Evolutionary conservation across 345 rosid genomes (phyloP).

Genomic region (Corchorus olitorius): DNA sequence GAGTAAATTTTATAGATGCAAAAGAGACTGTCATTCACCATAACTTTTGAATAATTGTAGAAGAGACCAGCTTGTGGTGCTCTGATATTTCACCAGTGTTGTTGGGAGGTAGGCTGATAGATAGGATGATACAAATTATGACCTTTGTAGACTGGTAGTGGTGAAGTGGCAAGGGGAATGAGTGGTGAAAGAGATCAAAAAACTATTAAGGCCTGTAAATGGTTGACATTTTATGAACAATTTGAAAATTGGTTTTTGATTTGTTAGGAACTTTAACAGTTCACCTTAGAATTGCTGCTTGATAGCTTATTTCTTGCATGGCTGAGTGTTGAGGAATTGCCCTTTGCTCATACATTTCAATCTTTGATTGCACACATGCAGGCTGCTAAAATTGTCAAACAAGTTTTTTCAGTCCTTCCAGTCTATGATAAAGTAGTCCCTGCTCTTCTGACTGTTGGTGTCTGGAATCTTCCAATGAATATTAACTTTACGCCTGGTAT

Average conservation of each 20-base stretch:
- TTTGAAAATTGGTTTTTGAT: no score
- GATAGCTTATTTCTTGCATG: not conserved
- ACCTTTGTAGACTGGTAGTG: slow-evolving; percentile 7
- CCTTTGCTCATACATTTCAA: not conserved
- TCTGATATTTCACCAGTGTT: not conserved
- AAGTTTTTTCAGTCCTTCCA: slow-evolving; percentile 87
- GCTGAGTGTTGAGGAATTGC: not conserved
- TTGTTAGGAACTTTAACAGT: not conserved
- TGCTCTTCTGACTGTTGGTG: slow-evolving; percentile 73
- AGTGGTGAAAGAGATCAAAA: not conserved
- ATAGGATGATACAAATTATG: not conserved
- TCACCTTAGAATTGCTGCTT: not conserved
- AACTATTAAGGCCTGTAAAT: no score
- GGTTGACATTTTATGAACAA: no score
- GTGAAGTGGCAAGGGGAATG: not conserved
- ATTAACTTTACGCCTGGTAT: slow-evolving; percentile 79
- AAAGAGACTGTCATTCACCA: not conserved
- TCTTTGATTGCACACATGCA: slow-evolving; percentile 25
- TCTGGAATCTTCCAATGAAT: slow-evolving; percentile 81
- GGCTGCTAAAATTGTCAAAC: slow-evolving; percentile 92
- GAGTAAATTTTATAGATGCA: slow-evolving; percentile 23
- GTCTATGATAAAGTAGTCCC: slow-evolving; percentile 86
- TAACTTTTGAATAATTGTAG: not conserved
- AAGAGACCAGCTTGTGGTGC: no score
- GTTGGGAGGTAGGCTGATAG: not conserved